These are phyloP conservation scores for Wickerhamiella siamensis DNA, from an alignment of 805 yeast genomes.

Conservation along the genomic window DNA sequence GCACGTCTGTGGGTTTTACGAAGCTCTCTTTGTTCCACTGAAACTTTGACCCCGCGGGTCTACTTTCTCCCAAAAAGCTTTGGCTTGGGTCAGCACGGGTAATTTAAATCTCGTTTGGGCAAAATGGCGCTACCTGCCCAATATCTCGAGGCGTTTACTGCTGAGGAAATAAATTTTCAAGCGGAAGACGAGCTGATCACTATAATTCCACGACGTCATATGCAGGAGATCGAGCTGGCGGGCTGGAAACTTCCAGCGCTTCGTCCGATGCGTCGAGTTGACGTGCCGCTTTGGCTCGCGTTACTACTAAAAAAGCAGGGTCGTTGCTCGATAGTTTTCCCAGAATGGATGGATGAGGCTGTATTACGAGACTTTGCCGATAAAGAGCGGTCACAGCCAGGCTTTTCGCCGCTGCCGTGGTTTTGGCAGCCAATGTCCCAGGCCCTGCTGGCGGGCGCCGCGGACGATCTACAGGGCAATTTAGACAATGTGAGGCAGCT, in stretches of 20 bases:
- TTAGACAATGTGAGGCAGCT: constrained; percentile 54
- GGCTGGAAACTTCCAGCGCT: constrained; percentile 49
- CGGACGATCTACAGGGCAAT: constrained; percentile 67
- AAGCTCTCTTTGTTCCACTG: too few relatives aligned
- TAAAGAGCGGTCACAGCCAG: constrained; percentile 44
- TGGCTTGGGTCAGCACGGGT: too few relatives aligned
- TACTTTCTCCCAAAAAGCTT: too few relatives aligned
- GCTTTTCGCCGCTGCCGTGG: constrained; percentile 57
- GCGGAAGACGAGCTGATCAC: constrained; percentile 68
- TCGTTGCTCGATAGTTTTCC: constrained; percentile 74
- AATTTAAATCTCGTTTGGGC: too few relatives aligned
- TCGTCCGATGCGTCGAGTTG: constrained; percentile 50
- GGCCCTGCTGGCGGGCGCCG: constrained; percentile 49
- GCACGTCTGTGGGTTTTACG: too few relatives aligned
- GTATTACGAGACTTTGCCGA: constrained; percentile 45
- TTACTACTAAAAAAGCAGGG: constrained; percentile 67
- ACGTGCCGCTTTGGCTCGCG: constrained; percentile 82
- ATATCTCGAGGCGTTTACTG: constrained; percentile 3
- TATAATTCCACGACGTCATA: constrained; percentile 64
- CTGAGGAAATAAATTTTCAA: constrained; percentile 58
- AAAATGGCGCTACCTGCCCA: background rate
- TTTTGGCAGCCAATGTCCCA: constrained; percentile 79
- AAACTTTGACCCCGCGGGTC: too few relatives aligned
- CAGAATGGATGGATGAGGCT: constrained; percentile 59
- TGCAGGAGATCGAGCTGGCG: constrained; percentile 49